Evolutionary conservation across 75 land plant species (phyloP).

Genomic region (Larix kaempferi): DNA sequence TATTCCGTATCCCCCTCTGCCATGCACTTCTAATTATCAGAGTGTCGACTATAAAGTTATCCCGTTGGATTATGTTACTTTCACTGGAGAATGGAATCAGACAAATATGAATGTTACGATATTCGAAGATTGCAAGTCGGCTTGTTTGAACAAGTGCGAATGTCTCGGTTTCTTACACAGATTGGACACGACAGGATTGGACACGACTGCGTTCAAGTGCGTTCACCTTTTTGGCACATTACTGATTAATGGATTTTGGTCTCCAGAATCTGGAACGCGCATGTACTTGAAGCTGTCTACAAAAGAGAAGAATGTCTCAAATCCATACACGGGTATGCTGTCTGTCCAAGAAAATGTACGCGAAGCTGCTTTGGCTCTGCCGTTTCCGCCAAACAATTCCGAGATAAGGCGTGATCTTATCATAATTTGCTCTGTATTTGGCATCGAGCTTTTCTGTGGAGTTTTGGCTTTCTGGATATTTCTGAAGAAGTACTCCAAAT

Average conservation of each 20-base stretch:
- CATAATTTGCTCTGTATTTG: slow-evolving; percentile 24
- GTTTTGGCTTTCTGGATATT: slow-evolving; percentile 29
- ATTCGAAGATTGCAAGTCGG: slow-evolving; percentile 15
- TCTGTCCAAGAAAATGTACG: slow-evolving; percentile 24
- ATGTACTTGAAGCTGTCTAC: slow-evolving; percentile 26
- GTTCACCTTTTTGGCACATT: slow-evolving; percentile 8
- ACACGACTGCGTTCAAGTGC: too few relatives aligned
- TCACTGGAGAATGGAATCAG: slow-evolving; percentile 5
- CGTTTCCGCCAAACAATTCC: slow-evolving; percentile 21
- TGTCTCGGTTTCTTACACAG: slow-evolving; percentile 38
- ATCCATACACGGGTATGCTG: slow-evolving; percentile 28
- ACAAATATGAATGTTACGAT: background rate
- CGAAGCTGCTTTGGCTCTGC: slow-evolving; percentile 20
- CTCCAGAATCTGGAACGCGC: slow-evolving; percentile 24
- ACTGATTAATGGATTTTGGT: slow-evolving; percentile 42
- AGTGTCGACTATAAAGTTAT: slow-evolving; percentile 22
- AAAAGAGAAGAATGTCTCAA: slow-evolving; percentile 6
- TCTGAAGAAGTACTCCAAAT: slow-evolving; percentile 26
- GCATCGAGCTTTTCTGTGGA: slow-evolving; percentile 27
- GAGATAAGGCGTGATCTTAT: slow-evolving; percentile 24
- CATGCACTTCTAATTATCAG: too few relatives aligned
- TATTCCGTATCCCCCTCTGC: background rate
- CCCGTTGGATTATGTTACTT: slow-evolving; percentile 42
- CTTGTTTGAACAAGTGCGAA: slow-evolving; percentile 10
- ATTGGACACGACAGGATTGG: slow-evolving; percentile 15